A percentile compares a stretch with the other conserved stretches of the same genome.
phyloP scores from a whole-genome alignment of 2,329 filamentous ascomycete species.

The Aureobasidium lini region DNA sequence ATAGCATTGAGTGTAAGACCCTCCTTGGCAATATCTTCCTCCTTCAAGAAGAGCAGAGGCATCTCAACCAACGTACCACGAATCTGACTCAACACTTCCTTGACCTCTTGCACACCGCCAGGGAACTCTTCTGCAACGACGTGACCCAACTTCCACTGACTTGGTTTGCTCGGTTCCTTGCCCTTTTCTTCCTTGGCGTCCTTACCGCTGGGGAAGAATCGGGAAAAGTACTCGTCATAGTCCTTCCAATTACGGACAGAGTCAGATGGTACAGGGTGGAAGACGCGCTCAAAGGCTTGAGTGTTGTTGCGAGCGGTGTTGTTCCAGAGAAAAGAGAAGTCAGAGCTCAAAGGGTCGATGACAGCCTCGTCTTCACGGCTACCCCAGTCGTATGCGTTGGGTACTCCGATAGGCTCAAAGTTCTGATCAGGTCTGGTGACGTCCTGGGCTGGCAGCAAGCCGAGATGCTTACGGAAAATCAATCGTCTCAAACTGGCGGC shows the following conservation, averaged over 20 bases:
- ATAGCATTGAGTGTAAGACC: constrained; percentile 51
- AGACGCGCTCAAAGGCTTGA: constrained; percentile 69
- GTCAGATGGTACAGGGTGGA: constrained; percentile 71
- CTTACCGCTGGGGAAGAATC: constrained; percentile 50
- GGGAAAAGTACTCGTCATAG: constrained; percentile 64
- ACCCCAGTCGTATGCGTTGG: constrained; percentile 46
- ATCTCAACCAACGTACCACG: constrained; percentile 67
- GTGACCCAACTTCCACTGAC: constrained; percentile 75
- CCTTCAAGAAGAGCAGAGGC: constrained; percentile 79
- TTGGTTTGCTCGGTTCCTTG: constrained; percentile 26
- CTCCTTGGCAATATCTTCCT: constrained; percentile 79
- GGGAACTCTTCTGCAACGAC: constrained; percentile 55
- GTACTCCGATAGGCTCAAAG: constrained; percentile 49
- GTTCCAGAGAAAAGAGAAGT: constrained; percentile 67
- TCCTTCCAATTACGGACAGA: constrained; percentile 62
- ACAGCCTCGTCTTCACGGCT: constrained; percentile 50
- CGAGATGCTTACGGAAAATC: constrained; percentile 87
- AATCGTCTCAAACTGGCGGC: constrained; percentile 74
- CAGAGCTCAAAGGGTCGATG: constrained; percentile 61
- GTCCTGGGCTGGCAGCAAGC: constrained; percentile 67
- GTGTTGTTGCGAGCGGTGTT: constrained; percentile 69
- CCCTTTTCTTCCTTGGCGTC: constrained; percentile 39
- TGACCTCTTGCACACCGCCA: constrained; percentile 40
- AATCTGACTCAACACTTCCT: constrained; percentile 65
- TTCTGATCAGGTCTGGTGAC: constrained; percentile 53